These are phyloP conservation scores for Cryptosporidium tyzzeri DNA, from an alignment of 169 alveolate species.

Conservation along the genomic window DNA sequence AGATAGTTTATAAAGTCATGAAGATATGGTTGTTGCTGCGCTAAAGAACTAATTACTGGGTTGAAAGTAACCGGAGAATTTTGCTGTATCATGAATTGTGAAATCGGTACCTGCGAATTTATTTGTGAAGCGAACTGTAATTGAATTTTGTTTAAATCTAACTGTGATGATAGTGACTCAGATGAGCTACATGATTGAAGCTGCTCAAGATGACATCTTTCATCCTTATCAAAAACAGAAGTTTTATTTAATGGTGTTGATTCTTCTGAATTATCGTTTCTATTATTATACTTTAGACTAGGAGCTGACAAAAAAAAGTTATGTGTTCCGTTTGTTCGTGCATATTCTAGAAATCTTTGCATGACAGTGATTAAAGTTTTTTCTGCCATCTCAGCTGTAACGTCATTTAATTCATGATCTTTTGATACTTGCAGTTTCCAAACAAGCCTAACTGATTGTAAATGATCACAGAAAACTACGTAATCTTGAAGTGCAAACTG, in stretches of 20 bases:
- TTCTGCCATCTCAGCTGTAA: constrained; percentile 67
- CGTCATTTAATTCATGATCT: constrained; percentile 28
- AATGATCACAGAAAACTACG: constrained; percentile 63
- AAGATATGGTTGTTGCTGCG: constrained; percentile 29
- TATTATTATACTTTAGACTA: background rate
- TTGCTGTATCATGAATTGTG: constrained; percentile 45
- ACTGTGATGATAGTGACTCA: constrained; percentile 49
- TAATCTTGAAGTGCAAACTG: constrained; percentile 75
- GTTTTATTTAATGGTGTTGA: constrained; percentile 21
- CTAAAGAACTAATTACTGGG: constrained; percentile 16
- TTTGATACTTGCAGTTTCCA: constrained; percentile 45
- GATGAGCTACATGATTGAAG: constrained; percentile 25
- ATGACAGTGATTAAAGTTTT: constrained; percentile 59
- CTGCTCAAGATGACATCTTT: constrained; percentile 13
- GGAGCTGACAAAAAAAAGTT: constrained; percentile 8
- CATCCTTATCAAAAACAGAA: constrained; percentile 22
- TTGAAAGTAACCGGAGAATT: constrained; percentile 22
- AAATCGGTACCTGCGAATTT: constrained; percentile 12
- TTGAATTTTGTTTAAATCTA: constrained; percentile 47
- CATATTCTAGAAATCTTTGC: constrained; percentile 69
- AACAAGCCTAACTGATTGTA: constrained; percentile 70
- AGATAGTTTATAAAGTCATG: constrained; percentile 60
- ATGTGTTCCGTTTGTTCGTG: constrained; percentile 45
- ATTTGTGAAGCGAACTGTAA: constrained; percentile 29
- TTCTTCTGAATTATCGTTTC: constrained; percentile 40